Conservation (phyloP, 805 yeast genomes). For the Yamadazyma sp. region DNA sequence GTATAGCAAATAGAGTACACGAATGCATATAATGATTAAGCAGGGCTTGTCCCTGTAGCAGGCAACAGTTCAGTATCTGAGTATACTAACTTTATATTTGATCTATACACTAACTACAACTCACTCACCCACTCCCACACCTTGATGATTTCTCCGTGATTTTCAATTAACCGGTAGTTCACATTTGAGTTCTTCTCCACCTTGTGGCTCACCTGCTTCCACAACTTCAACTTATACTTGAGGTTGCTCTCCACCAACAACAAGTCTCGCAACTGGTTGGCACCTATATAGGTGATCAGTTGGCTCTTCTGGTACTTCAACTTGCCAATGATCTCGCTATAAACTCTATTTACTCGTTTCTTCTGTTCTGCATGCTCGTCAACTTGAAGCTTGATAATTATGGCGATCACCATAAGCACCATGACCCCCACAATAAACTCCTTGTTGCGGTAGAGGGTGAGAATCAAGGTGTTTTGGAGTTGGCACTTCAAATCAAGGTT, state of each 20-base stretch:
- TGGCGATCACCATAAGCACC: constrained; percentile 9
- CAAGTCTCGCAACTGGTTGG: constrained; percentile 71
- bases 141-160: constrained; percentile 82
- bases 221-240: constrained; percentile 44
- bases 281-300: constrained; percentile 49
- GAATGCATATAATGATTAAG: too few species aligned
- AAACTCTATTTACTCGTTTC: constrained; percentile 44
- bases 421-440: constrained; percentile 20
- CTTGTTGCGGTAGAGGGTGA: constrained; percentile 30
- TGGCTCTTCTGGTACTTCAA: constrained; percentile 43
- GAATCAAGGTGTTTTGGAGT: constrained; percentile 50
- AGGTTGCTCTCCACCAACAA: constrained; percentile 46
- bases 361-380: constrained; percentile 37
- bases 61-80: background rate
- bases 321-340: constrained; percentile 48
- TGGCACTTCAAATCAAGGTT: constrained; percentile 60
- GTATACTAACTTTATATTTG: background rate
- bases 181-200: constrained; percentile 71
- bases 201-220: constrained; percentile 56
- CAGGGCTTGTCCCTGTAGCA: background rate
- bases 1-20: too few species aligned
- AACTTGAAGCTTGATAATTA: constrained; percentile 26
- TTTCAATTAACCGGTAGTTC: constrained; percentile 60
- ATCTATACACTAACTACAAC: constrained; percentile 9
- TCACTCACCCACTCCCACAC: constrained; percentile 81